Base-by-base conservation (phyloP, 2,329 filamentous ascomycete genomes). In the Stagonosporopsis cucurbitacearum region DNA sequence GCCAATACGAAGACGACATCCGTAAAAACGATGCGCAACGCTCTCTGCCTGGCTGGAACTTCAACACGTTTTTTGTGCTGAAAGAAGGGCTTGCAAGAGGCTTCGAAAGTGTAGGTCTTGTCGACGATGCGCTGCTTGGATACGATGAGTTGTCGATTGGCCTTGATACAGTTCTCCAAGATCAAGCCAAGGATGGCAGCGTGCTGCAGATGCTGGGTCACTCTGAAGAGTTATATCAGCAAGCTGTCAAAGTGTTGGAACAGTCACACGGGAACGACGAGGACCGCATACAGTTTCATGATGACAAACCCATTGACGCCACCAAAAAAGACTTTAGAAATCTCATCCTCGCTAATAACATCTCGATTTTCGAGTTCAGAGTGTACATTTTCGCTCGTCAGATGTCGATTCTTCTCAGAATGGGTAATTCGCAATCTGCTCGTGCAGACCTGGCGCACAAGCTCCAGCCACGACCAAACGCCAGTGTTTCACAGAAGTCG, bases 11-110 rank as follows among this genome's bases (percentile, higher is more conserved):
- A 75, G 93, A 97, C 57, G 95, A 99, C 65, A 96, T 99, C 64
- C 90, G 91, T 60, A 95, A 97, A 74, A 95, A 93, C 70, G 94
- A 98, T 66, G 85, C 88, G 0, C 93, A 98, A 73, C 85, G 94
- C 42, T 88, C 82, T 30, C 78, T 99, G 17, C 95, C 95, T 0
- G 95, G 95, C 0, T 99, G 95, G 95, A 99, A 99, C 71, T 99
- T 99, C 72, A 98, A 95, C 76, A 99, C 95, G 0, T 99, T 99
- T 73, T 99, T 99, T 73, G 93, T 99, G 15, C 82, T 99, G 8
- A 99, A 99, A 70, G 95, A 99, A 75, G 95, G 95, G 0, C 79
- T 99, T 32, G 94, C 95, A 1, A 85, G 91, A 63, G 96, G 94
- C 0, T 96, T 99, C 64, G 96, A 99, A 75, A 98, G 91, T 71